Evolutionary conservation across 805 yeast species (phyloP), one percentile per base, ranked within the genome.

Genomic region (Myxozyma melibiosi): DNA sequence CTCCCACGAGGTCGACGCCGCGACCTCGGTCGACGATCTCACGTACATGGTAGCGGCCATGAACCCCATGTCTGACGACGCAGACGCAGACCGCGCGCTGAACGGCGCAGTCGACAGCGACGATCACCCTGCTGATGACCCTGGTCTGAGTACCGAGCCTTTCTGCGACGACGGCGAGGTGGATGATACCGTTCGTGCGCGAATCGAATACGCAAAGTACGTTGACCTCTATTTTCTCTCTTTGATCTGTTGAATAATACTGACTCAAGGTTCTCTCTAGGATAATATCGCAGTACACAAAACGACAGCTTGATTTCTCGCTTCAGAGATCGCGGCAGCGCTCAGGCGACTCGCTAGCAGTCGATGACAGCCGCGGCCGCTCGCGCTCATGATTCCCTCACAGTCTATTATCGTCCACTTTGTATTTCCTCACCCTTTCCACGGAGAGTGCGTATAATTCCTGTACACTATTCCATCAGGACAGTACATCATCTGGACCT

Each of bases 261-360:
- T 33, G 14, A 24, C 37, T 16, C 11, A 13, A 7, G 35, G 16
- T 4, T 20, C 18, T 7, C 6, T 25, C 3, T 25, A 48, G 55
- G 35, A 51, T 55, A 20, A 35, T 55, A 22, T 28, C 31, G n/a
- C 55, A 38, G 35, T 55, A 55, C 45, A 55, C 59, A 6, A 49
- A 51, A 30, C 59, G 53, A 14, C 59, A 55, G 31, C 48, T 55
- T 13, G 59, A 55, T 34, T 55, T 33, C 45, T 50, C 55, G 8
- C 30, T 55, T 35, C 28, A 45, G n/a, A 24, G 38, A 38, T 3
- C 44, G 43, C n/a, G 43, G 44, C 25, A 42, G 52, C 14, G 28
- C n/a, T n/a, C n/a, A n/a, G n/a, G n/a, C n/a, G n/a, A n/a, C 25
- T 20, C 38, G 34, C 16, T 38, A 41, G 31, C 16, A 45, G 39